These are phyloP conservation scores for Solanum etuberosum DNA, from an alignment of 257 asterid genomes.

Conservation along the genomic window DNA sequence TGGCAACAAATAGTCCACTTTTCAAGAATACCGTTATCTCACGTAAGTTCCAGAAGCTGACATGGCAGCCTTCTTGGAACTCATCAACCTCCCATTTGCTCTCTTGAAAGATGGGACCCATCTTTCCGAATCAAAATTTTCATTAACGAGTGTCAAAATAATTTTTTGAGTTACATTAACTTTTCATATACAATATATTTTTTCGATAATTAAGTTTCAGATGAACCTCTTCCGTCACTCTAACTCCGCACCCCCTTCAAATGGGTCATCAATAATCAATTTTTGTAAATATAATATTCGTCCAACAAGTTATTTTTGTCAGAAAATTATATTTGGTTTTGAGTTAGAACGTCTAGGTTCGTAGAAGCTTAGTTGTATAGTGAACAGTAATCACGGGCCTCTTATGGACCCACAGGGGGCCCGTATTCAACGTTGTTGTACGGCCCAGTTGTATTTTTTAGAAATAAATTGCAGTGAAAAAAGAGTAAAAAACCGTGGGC, in stretches of 20 bases:
- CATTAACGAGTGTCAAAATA: not conserved
- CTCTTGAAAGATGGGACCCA: not conserved
- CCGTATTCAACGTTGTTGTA: not conserved
- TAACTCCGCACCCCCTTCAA: not conserved
- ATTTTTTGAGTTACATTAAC: fast-evolving
- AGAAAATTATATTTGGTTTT: not conserved
- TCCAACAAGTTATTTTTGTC: not conserved
- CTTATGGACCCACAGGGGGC: not conserved
- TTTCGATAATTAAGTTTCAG: fast-evolving
- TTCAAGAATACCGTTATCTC: slow-evolving; percentile 29
- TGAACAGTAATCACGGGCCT: not conserved
- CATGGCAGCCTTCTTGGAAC: slow-evolving; percentile 27
- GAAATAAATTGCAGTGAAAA: not conserved
- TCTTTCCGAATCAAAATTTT: not conserved
- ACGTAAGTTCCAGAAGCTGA: slow-evolving; percentile 19
- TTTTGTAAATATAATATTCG: not conserved
- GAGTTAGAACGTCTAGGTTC: slow-evolving; percentile 13
- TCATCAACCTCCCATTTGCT: not conserved
- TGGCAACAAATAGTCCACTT: slow-evolving; percentile 10
- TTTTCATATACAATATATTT: not conserved
- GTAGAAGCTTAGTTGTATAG: slow-evolving; percentile 13
- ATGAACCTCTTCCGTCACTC: not conserved
- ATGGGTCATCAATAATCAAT: not conserved
- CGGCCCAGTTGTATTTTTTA: slow-evolving; percentile 10
- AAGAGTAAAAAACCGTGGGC: not conserved